Percentiles rank a stretch among this genome's conserved stretches.
phyloP scores from a whole-genome alignment of 257 asterid species.

The Oldenlandia corymbosa region DNA sequence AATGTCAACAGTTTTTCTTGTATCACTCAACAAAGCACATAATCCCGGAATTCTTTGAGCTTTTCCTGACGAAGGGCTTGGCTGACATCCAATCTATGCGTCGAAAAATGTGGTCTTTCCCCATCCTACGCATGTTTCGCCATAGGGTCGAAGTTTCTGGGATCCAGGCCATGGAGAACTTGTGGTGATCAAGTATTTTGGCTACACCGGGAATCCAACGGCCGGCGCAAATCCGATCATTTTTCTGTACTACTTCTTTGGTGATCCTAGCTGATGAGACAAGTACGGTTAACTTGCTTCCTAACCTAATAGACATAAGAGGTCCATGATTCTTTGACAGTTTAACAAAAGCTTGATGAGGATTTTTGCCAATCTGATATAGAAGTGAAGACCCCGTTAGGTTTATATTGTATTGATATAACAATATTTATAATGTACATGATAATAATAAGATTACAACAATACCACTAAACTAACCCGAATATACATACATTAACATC shows the following conservation, averaged over 20 bases:
- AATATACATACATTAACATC: too few relatives aligned
- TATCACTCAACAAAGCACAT: conserved; percentile 10
- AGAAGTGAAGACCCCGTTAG: too few relatives aligned
- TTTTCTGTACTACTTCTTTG: conserved; percentile 19
- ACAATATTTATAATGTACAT: too few relatives aligned
- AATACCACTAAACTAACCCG: too few relatives aligned
- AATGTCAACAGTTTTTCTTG: not conserved
- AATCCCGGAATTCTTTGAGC: conserved; percentile 10
- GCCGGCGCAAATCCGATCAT: conserved; percentile 17
- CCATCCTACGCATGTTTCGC: conserved; percentile 20
- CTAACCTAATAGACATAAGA: conserved; percentile 32
- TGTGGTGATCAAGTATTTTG: conserved; percentile 2
- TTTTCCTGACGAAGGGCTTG: conserved; percentile 25
- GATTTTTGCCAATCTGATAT: conserved; percentile 14
- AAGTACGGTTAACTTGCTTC: conserved; percentile 12
- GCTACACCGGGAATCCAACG: conserved; percentile 2
- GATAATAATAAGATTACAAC: too few relatives aligned
- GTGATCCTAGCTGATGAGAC: conserved; percentile 25
- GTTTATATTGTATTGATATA: too few relatives aligned
- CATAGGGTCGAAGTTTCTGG: conserved; percentile 12
- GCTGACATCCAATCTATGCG: conserved; percentile 8
- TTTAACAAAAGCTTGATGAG: conserved; percentile 17
- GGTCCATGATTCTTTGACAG: conserved; percentile 33
- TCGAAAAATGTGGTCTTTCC: conserved; percentile 20
- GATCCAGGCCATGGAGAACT: conserved; percentile 18